Conservation (phyloP, 108 stramenopile species). For the Cylindrotheca closterium region DNA sequence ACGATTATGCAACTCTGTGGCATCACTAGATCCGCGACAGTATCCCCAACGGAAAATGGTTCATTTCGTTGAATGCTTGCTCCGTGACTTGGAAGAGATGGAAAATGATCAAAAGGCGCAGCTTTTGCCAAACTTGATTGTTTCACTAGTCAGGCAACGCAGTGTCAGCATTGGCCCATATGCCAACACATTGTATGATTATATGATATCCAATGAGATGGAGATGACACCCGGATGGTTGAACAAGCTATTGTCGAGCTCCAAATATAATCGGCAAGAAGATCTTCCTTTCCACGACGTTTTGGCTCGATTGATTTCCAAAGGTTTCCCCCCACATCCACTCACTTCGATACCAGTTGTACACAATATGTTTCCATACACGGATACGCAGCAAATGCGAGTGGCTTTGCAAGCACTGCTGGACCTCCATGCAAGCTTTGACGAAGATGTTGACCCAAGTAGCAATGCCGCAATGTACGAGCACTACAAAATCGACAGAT, state of each 20-base stretch:
- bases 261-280: slow-evolving; percentile 38
- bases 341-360: slow-evolving; percentile 26
- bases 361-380: slow-evolving; percentile 50
- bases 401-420: slow-evolving; percentile 26
- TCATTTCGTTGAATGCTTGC: slow-evolving; percentile 11
- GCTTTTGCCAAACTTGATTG: slow-evolving; percentile 28
- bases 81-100: slow-evolving; percentile 24
- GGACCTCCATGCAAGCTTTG: slow-evolving; percentile 1
- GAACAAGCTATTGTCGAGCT: slow-evolving; percentile 23
- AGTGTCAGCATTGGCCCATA: slow-evolving; percentile 15
- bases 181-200: slow-evolving; percentile 24
- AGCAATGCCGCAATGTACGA: slow-evolving; percentile 14
- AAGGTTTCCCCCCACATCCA: slow-evolving; percentile 4
- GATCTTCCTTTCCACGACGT: slow-evolving; percentile 51
- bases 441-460: neutral
- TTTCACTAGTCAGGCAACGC: slow-evolving; percentile 27
- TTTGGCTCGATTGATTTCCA: slow-evolving; percentile 15
- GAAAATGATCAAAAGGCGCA: slow-evolving; percentile 2
- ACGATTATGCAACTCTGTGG: slow-evolving; percentile 6
- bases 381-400: slow-evolving; percentile 20
- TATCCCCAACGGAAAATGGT: neutral
- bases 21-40: slow-evolving; percentile 2
- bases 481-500: slow-evolving; percentile 29
- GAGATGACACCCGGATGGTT: slow-evolving; percentile 18
- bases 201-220: slow-evolving; percentile 27